A percentile compares a stretch with the other conserved stretches of the same genome.
phyloP scores from a whole-genome alignment of 345 rosid species.

The Schrenkiella parvula region DNA sequence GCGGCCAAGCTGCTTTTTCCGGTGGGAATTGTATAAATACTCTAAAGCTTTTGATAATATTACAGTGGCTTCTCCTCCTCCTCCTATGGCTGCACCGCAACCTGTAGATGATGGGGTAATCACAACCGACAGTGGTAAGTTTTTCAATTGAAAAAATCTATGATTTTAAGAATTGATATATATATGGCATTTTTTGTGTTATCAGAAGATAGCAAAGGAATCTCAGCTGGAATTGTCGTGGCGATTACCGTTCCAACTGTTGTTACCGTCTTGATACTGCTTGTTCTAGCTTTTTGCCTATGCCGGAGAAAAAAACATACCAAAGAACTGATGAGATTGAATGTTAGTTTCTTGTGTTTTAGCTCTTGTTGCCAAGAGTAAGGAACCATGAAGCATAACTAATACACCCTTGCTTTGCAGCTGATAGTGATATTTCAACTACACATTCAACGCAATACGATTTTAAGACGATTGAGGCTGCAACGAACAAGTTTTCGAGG shows the following conservation, averaged over 20 bases:
- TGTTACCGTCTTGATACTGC: neutral
- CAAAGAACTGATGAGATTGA: neutral
- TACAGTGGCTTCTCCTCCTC: constrained; percentile 3
- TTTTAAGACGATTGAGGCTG: constrained; percentile 36
- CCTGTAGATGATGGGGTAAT: neutral
- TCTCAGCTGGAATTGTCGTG: constrained; percentile 11
- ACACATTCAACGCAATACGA: constrained; percentile 39
- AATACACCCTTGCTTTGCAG: constrained; percentile 21
- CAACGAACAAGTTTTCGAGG: constrained; percentile 43
- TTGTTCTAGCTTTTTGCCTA: neutral
- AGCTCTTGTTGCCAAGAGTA: neutral
- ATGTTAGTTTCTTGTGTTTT: constrained; percentile 24
- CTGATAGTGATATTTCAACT: constrained; percentile 2
- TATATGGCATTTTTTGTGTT: neutral
- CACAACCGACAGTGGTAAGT: constrained; percentile 1
- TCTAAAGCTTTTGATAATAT: constrained; percentile 16
- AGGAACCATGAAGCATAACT: neutral
- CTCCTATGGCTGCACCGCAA: neutral
- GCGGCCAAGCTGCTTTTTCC: constrained; percentile 20
- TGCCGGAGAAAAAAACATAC: neutral
- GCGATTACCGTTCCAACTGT: neutral
- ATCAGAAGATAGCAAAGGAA: constrained; percentile 11
- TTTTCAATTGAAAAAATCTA: neutral
- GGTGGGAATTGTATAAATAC: constrained; percentile 18
- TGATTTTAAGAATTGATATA: neutral